Conservation (phyloP, 2,329 filamentous ascomycete species). For the Neopestalotiopsis rosae region DNA sequence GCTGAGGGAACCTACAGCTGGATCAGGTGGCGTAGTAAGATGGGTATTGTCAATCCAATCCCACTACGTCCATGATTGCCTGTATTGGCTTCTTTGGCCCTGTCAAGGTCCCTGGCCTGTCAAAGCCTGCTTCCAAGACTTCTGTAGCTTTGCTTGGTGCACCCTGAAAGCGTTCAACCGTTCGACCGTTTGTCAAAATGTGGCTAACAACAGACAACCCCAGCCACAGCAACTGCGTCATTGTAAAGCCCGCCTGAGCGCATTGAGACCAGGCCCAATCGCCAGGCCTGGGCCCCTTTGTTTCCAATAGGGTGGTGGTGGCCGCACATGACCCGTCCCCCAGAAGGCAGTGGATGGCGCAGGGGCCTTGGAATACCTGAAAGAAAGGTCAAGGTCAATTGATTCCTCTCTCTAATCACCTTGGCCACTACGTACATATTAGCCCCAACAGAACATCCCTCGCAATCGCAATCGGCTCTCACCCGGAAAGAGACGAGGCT, state of each 20-base stretch:
- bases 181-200: not conserved
- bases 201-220: not conserved
- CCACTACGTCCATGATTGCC: not conserved
- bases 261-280: not conserved
- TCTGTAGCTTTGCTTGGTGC: not conserved
- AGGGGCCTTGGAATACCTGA: not conserved
- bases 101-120: too few relatives aligned
- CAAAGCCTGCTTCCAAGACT: not conserved
- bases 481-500: not conserved
- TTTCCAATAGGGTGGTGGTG: not conserved
- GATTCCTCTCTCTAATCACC: not conserved
- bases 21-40: not conserved
- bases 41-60: not conserved
- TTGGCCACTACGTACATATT: not conserved
- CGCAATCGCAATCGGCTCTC: not conserved
- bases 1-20: not conserved
- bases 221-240: not conserved
- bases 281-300: not conserved
- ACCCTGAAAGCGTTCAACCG: not conserved
- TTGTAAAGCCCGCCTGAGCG: not conserved
- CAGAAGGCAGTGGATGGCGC: not conserved
- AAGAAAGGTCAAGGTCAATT: not conserved
- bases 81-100: not conserved
- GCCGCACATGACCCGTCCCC: not conserved
- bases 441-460: not conserved